phyloP scores from a whole-genome alignment of 306 rosid species.

The Cicer judaicum region DNA sequence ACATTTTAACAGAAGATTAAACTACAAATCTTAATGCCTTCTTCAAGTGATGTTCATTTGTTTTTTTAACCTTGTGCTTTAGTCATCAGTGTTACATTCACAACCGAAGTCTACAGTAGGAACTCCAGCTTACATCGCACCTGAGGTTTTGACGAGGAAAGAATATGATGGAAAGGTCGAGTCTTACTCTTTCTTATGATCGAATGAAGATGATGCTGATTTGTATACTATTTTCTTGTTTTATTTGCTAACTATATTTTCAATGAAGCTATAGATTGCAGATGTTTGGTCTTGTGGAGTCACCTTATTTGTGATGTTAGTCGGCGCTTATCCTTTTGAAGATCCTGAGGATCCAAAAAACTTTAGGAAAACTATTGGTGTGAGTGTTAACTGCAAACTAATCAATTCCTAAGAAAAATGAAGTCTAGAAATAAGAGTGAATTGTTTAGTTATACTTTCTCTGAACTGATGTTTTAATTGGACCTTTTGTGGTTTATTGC shows the following conservation, averaged over 20 bases:
- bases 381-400: slow-evolving; percentile 45
- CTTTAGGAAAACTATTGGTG: slow-evolving; percentile 71
- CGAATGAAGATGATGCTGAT: neutral
- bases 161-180: slow-evolving; percentile 84
- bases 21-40: neutral
- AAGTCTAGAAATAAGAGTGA: slow-evolving; percentile 18
- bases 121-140: slow-evolving; percentile 93
- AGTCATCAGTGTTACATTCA: slow-evolving; percentile 82
- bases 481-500: slow-evolving; percentile 44
- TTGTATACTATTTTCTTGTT: neutral
- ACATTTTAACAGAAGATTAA: slow-evolving; percentile 13
- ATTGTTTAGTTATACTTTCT: slow-evolving; percentile 19
- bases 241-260: slow-evolving; percentile 18
- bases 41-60: slow-evolving; percentile 39
- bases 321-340: slow-evolving; percentile 90
- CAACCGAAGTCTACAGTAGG: slow-evolving; percentile 91
- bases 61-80: slow-evolving; percentile 39
- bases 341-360: slow-evolving; percentile 78
- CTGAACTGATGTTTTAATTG: slow-evolving; percentile 36
- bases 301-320: slow-evolving; percentile 83
- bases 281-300: slow-evolving; percentile 99
- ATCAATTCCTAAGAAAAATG: slow-evolving; percentile 3
- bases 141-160: slow-evolving; percentile 76
- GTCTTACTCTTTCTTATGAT: slow-evolving; percentile 31
- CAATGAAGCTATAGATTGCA: slow-evolving; percentile 62